phyloP scores from a whole-genome alignment of 2,329 filamentous ascomycete genomes.

The Fusarium sp. region DNA sequence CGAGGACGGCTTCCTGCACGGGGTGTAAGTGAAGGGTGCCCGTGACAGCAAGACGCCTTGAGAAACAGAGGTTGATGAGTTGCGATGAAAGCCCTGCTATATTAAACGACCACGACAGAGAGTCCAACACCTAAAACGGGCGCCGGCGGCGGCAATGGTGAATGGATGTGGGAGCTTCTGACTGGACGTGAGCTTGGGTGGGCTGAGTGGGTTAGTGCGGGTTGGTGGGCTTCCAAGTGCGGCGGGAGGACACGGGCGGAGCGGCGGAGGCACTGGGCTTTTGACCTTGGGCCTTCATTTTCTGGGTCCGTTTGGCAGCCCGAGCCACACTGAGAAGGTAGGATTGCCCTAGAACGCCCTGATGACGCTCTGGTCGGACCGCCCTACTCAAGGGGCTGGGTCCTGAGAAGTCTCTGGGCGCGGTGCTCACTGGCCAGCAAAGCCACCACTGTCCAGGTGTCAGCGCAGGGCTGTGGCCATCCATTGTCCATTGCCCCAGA shows the following conservation, averaged over 20 bases:
- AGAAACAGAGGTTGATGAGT: slow-evolving; percentile 31
- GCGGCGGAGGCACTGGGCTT: slow-evolving; percentile 36
- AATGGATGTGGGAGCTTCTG: slow-evolving; percentile 36
- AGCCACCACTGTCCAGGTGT: slow-evolving; percentile 39
- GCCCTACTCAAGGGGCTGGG: slow-evolving; percentile 39
- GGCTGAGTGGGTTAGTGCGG: slow-evolving; percentile 41
- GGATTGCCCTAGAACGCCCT: slow-evolving; percentile 21
- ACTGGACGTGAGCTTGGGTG: slow-evolving; percentile 40
- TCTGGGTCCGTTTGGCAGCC: slow-evolving; percentile 36
- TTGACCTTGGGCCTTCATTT: slow-evolving; percentile 35
- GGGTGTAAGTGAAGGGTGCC: slow-evolving; percentile 33
- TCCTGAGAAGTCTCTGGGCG: slow-evolving; percentile 26
- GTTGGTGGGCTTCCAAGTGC: slow-evolving; percentile 38
- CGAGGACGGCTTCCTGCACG: slow-evolving; percentile 8
- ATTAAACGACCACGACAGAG: slow-evolving; percentile 43
- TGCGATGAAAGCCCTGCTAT: slow-evolving; percentile 41
- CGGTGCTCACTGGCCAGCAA: slow-evolving; percentile 40
- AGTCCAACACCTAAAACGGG: slow-evolving; percentile 36
- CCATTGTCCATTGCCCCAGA: slow-evolving; percentile 37
- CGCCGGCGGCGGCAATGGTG: slow-evolving; percentile 33
- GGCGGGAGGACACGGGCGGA: slow-evolving; percentile 39
- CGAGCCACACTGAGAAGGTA: slow-evolving; percentile 39
- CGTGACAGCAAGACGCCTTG: slow-evolving; percentile 30
- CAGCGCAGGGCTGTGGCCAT: slow-evolving; percentile 42
- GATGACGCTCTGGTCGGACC: slow-evolving; percentile 37